These are phyloP conservation scores for Grosmannia serpens DNA, from an alignment of 2,329 filamentous ascomycete genomes.

Conservation along the genomic window DNA sequence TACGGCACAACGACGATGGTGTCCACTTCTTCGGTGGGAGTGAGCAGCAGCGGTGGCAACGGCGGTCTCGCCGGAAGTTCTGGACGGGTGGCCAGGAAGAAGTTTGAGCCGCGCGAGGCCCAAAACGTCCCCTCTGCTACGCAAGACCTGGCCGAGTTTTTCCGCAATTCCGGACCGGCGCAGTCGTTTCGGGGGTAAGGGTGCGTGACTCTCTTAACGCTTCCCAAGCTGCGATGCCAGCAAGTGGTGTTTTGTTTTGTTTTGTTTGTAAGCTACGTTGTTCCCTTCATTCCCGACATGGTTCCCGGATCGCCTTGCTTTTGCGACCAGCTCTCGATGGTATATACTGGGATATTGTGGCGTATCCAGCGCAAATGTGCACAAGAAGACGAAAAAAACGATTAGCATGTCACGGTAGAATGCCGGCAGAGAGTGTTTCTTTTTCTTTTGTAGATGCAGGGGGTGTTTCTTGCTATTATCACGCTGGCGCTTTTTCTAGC, in stretches of 20 bases:
- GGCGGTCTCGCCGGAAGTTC: constrained; percentile 4
- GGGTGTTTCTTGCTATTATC: too few relatives aligned
- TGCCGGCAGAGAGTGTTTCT: not conserved
- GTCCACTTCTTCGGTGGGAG: constrained; percentile 3
- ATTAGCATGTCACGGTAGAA: not conserved
- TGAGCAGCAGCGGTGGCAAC: not conserved
- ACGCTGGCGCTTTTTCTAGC: too few relatives aligned
- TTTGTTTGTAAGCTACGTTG: too few relatives aligned
- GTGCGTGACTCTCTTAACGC: not conserved
- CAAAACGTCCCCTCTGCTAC: constrained; percentile 35
- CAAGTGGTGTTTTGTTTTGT: not conserved
- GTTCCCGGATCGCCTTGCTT: too few relatives aligned
- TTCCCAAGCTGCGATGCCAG: not conserved
- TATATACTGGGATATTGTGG: too few relatives aligned
- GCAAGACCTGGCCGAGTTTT: constrained; percentile 60
- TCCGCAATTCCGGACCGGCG: constrained; percentile 57
- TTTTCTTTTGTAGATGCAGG: not conserved
- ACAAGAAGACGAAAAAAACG: not conserved
- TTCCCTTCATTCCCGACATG: not conserved
- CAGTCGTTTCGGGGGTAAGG: constrained; percentile 16
- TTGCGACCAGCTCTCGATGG: too few relatives aligned
- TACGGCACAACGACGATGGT: constrained; percentile 16
- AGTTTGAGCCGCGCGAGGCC: constrained; percentile 45
- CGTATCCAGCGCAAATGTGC: too few relatives aligned
- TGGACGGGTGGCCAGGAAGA: constrained; percentile 41